Evolutionary conservation across 2,329 filamentous ascomycete genomes (phyloP).

Genomic region (Rutstroemia sp.): DNA sequence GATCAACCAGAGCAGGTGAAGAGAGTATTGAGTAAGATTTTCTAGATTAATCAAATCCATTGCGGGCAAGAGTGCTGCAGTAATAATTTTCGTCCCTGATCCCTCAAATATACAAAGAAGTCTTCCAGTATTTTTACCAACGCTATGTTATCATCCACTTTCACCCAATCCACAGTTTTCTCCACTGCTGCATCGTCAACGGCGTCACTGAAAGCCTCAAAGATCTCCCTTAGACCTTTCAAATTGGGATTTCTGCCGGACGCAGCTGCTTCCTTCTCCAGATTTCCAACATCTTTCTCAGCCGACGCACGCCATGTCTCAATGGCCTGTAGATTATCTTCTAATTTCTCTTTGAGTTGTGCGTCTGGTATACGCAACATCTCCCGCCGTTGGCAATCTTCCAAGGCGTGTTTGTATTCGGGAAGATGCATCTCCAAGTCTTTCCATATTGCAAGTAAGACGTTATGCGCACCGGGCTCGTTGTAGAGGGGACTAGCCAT

Average conservation of each 20-base stretch:
- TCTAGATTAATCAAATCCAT: slow-evolving; percentile 34
- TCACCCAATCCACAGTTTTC: background rate
- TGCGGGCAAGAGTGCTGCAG: too few relatives aligned
- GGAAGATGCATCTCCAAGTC: slow-evolving; percentile 7
- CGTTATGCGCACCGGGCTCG: background rate
- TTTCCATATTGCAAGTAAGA: slow-evolving; percentile 4
- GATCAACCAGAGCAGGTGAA: slow-evolving; percentile 50
- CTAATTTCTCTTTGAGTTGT: background rate
- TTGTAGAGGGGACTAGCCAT: slow-evolving; percentile 4
- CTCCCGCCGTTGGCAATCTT: background rate
- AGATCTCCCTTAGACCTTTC: background rate
- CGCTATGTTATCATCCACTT: background rate
- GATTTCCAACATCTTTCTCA: background rate
- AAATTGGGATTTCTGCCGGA: background rate
- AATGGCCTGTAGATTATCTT: slow-evolving; percentile 3
- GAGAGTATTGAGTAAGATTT: slow-evolving; percentile 58
- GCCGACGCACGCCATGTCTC: slow-evolving; percentile 4
- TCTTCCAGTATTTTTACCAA: background rate
- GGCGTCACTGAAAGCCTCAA: background rate
- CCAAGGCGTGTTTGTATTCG: background rate
- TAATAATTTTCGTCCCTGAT: background rate
- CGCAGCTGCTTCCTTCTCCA: background rate
- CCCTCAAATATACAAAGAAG: slow-evolving; percentile 1
- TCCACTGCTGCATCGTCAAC: slow-evolving; percentile 2
- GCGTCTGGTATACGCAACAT: background rate